A percentile compares a stretch with the other conserved stretches of the same genome.
phyloP scores from a whole-genome alignment of 2,329 filamentous ascomycete species.

The Botrytis porri region DNA sequence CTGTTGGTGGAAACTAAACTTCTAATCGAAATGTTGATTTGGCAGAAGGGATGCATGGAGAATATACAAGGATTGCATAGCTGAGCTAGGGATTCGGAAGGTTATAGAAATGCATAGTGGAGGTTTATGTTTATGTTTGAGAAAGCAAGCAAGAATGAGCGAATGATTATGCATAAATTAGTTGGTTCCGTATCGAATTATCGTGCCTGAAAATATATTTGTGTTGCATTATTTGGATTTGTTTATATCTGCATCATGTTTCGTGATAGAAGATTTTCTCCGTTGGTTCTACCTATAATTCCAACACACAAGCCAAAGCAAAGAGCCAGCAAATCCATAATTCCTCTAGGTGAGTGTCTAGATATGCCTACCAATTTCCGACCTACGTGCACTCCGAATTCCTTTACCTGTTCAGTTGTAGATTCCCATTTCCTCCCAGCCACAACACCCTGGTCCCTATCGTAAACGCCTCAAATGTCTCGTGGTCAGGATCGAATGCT shows the following conservation, averaged over 20 bases:
- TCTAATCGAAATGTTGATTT: background rate
- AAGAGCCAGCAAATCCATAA: background rate
- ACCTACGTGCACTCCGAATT: background rate
- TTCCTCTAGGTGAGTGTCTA: background rate
- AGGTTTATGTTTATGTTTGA: background rate
- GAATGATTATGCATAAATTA: background rate
- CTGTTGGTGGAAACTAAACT: slow-evolving; percentile 41
- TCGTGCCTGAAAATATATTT: background rate
- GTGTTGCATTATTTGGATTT: background rate
- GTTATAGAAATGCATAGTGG: background rate
- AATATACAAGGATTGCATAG: background rate
- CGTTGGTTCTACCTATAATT: background rate
- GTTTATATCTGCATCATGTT: background rate
- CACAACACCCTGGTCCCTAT: background rate
- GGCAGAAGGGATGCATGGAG: background rate
- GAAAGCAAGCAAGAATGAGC: background rate
- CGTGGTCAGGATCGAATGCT: background rate
- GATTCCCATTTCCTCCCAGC: background rate
- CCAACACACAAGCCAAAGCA: background rate
- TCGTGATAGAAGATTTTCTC: background rate
- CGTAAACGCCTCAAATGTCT: background rate
- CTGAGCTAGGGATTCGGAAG: background rate
- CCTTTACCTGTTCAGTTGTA: background rate
- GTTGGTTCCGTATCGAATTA: background rate
- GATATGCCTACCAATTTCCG: background rate